Evolutionary conservation across 495 filamentous ascomycete genomes (phyloP).

Genomic region (Podospora sp.): DNA sequence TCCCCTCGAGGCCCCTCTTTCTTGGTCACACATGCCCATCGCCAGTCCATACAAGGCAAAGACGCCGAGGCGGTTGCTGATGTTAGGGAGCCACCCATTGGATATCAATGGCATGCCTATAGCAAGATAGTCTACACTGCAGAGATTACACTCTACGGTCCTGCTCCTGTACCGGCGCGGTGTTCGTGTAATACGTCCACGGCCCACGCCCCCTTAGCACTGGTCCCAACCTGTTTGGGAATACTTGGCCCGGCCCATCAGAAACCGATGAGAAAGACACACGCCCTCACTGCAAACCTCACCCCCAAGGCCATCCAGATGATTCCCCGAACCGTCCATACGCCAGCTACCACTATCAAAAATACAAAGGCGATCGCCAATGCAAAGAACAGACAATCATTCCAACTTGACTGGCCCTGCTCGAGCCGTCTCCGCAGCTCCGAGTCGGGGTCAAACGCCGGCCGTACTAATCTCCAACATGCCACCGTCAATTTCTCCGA

Average conservation of each 20-base stretch:
- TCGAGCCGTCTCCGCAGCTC: conserved; percentile 29
- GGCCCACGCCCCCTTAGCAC: not conserved
- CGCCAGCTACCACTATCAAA: conserved; percentile 12
- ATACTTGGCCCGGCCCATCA: not conserved
- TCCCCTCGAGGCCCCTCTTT: not conserved
- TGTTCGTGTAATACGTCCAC: not conserved
- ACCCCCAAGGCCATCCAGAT: conserved; percentile 19
- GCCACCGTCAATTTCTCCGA: conserved; percentile 21
- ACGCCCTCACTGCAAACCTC: conserved; percentile 17
- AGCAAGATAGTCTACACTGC: not conserved
- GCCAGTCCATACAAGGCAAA: not conserved
- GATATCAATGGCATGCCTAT: not conserved
- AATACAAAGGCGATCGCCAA: conserved; percentile 32
- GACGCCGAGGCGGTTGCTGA: conserved; percentile 1
- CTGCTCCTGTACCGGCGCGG: not conserved
- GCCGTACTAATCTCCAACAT: conserved; percentile 34
- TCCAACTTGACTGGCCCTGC: conserved; percentile 23
- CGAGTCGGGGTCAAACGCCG: conserved; percentile 35
- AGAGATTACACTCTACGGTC: not conserved
- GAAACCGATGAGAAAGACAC: conserved; percentile 27
- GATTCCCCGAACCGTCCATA: conserved; percentile 27
- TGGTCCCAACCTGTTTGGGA: conserved; percentile 5
- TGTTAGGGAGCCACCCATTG: not conserved
- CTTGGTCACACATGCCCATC: conserved; percentile 3
- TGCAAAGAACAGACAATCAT: conserved; percentile 28